A percentile compares a stretch with the other conserved stretches of the same genome.
Conservation (phyloP, 108 stramenopile genomes). For the Fistulifera solaris region DNA sequence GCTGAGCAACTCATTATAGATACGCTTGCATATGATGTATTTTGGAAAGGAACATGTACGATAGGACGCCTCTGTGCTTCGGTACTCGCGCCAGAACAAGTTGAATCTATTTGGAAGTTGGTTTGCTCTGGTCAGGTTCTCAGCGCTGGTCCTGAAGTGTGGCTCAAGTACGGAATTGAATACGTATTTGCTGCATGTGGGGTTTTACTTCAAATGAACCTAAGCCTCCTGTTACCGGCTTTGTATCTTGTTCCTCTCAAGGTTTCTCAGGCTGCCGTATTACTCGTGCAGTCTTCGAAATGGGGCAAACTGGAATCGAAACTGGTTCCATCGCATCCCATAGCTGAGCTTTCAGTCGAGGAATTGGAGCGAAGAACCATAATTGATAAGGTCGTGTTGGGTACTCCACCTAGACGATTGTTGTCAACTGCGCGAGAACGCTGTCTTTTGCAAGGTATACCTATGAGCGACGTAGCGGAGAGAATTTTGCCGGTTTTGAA, state of each 20-base stretch:
- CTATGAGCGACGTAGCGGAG: neutral
- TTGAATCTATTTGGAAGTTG: slow-evolving; percentile 39
- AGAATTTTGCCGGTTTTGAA: too few relatives aligned
- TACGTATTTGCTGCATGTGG: slow-evolving; percentile 73
- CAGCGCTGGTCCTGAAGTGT: slow-evolving; percentile 57
- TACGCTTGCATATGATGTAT: slow-evolving; percentile 65
- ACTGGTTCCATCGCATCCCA: slow-evolving; percentile 2
- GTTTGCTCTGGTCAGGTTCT: slow-evolving; percentile 59
- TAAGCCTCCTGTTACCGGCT: slow-evolving; percentile 45
- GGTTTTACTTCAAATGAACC: slow-evolving; percentile 47
- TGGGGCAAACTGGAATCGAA: slow-evolving; percentile 10
- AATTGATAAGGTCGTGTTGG: neutral
- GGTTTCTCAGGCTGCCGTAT: slow-evolving; percentile 52
- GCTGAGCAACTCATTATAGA: slow-evolving; percentile 52
- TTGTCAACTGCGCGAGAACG: slow-evolving; percentile 17
- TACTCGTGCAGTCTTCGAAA: slow-evolving; percentile 44
- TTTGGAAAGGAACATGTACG: slow-evolving; percentile 49
- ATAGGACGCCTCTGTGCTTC: slow-evolving; percentile 6
- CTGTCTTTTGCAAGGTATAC: slow-evolving; percentile 27
- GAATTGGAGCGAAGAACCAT: neutral
- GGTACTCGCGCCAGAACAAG: slow-evolving; percentile 4
- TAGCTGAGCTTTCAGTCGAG: slow-evolving; percentile 1
- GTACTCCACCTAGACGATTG: neutral
- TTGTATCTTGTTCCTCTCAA: slow-evolving; percentile 60
- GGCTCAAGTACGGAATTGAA: slow-evolving; percentile 71